Base-by-base conservation (phyloP, 805 yeast genomes). In the Metschnikowia kunwiensis region DNA sequence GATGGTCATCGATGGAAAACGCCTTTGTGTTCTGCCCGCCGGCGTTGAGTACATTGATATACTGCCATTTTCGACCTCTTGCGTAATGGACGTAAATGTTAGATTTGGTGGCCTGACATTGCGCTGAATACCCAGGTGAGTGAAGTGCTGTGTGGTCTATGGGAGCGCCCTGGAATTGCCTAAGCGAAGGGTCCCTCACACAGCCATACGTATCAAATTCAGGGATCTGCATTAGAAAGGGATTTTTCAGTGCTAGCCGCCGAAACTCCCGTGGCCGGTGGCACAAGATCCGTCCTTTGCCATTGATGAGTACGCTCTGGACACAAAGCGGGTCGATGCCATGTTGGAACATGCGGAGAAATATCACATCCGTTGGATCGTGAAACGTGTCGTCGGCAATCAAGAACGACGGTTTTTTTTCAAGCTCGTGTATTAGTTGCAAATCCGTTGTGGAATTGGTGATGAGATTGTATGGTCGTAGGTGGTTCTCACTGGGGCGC, bases 331-430 rank as follows among this genome's bases (percentile, higher is more conserved):
- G 66, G 32, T 61, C 67, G 30, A 60, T 48, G 5, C 64, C 64
- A 34, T 44, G 57, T 17, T 49, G 48, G 27, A 46, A 46, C 64
- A 61, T 58, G 20, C 58, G 59, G 2, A 65, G 58, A 21, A 61
- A 60, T 15, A 68, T 50, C 9, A 50, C 60, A 13, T 57, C 63
- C 30, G 64, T 55, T 23, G 59, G 38, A 3, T 54, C 54, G 33
- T 63, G 65, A 48, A 71, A 73, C 34, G 56, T 48, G 42, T 74
- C 78, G 14, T 59, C 60, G 4, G 70, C 56, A 14, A 70, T 49
- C 12, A 72, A 20, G 5, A 27, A 29, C 8, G 44, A 27, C 5
- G 66, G 65, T 5, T 20, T 13, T 15, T 40, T 41, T 25, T 62
- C 68, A n/a, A 58, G 44, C 22, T 43, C 35, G 4, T 6, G 30